Percentiles rank a stretch among this genome's conserved stretches.
Conservation (phyloP, 2,329 filamentous ascomycete genomes). For the Penicillium vulpinum region DNA sequence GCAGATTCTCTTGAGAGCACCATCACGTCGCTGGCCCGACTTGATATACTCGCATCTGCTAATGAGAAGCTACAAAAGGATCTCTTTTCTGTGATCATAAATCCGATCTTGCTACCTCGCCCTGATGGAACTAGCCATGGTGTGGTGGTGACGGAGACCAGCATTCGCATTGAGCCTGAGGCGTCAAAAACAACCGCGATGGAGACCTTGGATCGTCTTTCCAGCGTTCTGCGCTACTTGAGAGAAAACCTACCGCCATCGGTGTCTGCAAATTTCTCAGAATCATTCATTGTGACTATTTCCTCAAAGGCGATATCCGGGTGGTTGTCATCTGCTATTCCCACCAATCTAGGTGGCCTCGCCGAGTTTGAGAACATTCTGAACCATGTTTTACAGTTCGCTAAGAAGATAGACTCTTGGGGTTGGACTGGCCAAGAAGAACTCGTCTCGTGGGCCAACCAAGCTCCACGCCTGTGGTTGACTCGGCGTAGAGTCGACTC, state of each 20-base stretch:
- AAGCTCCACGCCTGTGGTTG: conserved; percentile 81
- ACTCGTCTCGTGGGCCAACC: conserved; percentile 76
- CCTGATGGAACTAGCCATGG: conserved; percentile 26
- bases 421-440: conserved; percentile 63
- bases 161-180: conserved; percentile 28
- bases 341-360: conserved; percentile 70
- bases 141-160: conserved; percentile 30
- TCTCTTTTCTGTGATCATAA: conserved; percentile 33
- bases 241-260: conserved; percentile 51
- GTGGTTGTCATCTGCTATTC: conserved; percentile 77
- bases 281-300: conserved; percentile 68
- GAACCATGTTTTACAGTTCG: conserved; percentile 65
- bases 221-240: conserved; percentile 52
- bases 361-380: conserved; percentile 69
- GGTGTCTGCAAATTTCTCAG: conserved; percentile 59
- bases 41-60: conserved; percentile 34
- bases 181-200: conserved; percentile 29
- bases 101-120: conserved; percentile 34
- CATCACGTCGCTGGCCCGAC: conserved; percentile 32
- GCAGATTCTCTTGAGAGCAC: conserved; percentile 30
- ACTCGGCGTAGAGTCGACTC: conserved; percentile 77
- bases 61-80: conserved; percentile 37
- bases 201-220: conserved; percentile 47
- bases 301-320: conserved; percentile 66
- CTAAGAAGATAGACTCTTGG: conserved; percentile 59